These are phyloP conservation scores for Globisporangium middletonii DNA, from an alignment of 352 stramenopile species.

Conservation along the genomic window DNA sequence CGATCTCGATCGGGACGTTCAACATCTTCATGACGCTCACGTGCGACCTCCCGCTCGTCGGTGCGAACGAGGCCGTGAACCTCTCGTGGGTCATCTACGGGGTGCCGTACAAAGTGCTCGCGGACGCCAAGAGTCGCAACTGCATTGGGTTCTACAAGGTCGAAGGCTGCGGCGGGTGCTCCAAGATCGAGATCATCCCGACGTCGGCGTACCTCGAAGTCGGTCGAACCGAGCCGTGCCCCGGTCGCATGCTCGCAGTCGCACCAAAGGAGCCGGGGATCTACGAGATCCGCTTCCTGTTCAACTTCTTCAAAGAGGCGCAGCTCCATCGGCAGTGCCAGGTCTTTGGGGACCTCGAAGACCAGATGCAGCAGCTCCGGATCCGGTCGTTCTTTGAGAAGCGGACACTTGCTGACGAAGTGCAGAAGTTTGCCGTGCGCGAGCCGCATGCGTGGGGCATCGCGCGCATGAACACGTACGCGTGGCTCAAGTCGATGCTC, in stretches of 20 bases:
- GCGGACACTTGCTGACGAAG: conserved; percentile 31
- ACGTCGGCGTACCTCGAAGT: conserved; percentile 43
- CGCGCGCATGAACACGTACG: conserved; percentile 38
- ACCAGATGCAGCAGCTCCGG: conserved; percentile 55
- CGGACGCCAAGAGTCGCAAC: conserved; percentile 40
- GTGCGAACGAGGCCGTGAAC: conserved; percentile 38
- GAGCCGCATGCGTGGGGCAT: conserved; percentile 30
- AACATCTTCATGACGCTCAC: conserved; percentile 61
- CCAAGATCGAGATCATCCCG: conserved; percentile 47
- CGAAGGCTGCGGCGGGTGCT: conserved; percentile 20
- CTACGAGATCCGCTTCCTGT: conserved; percentile 60
- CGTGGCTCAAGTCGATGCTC: conserved; percentile 49
- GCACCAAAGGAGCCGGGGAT: conserved; percentile 40
- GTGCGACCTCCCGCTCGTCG: conserved; percentile 37
- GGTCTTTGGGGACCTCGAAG: conserved; percentile 46
- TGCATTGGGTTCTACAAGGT: conserved; percentile 56
- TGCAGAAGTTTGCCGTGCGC: conserved; percentile 33
- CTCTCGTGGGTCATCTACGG: conserved; percentile 52
- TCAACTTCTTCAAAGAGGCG: conserved; percentile 60
- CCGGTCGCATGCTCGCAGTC: conserved; percentile 39
- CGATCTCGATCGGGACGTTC: conserved; percentile 52
- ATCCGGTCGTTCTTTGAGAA: conserved; percentile 53
- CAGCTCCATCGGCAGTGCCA: conserved; percentile 55
- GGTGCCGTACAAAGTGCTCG: conserved; percentile 39
- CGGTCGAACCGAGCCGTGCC: conserved; percentile 25